These are phyloP conservation scores for Tricholoma hemisulphureum DNA, from an alignment of 768 basidiomycete genomes.

Conservation along the genomic window DNA sequence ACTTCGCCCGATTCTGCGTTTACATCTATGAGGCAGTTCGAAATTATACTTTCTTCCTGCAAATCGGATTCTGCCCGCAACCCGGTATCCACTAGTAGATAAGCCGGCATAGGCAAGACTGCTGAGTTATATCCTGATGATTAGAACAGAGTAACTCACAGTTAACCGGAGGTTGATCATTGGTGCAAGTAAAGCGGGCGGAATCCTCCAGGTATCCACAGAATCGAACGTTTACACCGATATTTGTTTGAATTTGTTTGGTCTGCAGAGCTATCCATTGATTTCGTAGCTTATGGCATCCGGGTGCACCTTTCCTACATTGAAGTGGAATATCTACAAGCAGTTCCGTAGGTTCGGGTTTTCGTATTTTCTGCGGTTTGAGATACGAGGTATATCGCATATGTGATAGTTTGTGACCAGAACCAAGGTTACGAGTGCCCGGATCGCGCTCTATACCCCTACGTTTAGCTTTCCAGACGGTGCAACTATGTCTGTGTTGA, in stretches of 20 bases:
- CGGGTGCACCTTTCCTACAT: conserved; percentile 8
- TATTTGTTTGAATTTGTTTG: conserved; percentile 2
- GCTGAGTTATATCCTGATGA: neutral
- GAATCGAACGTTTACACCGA: conserved; percentile 2
- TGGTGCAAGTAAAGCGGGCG: conserved; percentile 2
- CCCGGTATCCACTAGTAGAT: neutral
- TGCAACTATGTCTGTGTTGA: neutral
- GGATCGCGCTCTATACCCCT: conserved; percentile 2
- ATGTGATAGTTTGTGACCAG: neutral
- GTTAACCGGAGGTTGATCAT: neutral
- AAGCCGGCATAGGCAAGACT: neutral
- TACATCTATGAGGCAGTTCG: neutral
- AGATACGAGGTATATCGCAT: neutral
- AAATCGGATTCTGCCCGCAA: neutral
- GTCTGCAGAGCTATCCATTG: conserved; percentile 4
- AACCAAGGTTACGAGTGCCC: neutral
- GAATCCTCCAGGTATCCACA: conserved; percentile 1
- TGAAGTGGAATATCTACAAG: conserved; percentile 6
- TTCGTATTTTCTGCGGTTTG: neutral
- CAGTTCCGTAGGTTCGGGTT: conserved; percentile 5
- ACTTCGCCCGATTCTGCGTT: neutral
- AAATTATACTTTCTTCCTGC: neutral
- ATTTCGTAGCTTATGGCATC: conserved; percentile 3
- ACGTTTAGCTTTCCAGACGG: conserved; percentile 3
- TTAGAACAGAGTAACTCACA: neutral